Percentiles rank a stretch among this genome's conserved stretches.
phyloP scores from a whole-genome alignment of 768 basidiomycete genomes.

The Boletus rubropictus region DNA sequence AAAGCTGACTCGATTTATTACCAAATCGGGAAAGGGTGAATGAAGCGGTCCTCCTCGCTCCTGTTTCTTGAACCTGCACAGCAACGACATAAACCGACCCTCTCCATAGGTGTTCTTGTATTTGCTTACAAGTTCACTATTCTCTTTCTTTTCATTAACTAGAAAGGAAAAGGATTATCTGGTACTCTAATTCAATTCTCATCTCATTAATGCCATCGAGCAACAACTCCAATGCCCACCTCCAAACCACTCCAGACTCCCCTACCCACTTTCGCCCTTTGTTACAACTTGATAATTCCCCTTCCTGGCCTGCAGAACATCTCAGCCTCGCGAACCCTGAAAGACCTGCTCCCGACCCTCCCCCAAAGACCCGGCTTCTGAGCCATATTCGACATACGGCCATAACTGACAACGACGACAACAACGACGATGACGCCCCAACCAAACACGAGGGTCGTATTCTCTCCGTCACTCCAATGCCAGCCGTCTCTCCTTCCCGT shows the following conservation, averaged over 20 bases:
- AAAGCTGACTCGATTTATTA: slow-evolving; percentile 18
- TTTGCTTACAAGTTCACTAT: slow-evolving; percentile 29
- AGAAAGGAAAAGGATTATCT: slow-evolving; percentile 14
- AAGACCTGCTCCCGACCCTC: slow-evolving; percentile 6
- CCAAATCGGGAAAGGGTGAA: slow-evolving; percentile 10
- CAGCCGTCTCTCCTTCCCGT: slow-evolving; percentile 10
- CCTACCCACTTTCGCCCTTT: slow-evolving; percentile 24
- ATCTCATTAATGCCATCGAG: slow-evolving; percentile 29
- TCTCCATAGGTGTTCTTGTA: slow-evolving; percentile 26
- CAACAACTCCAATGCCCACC: slow-evolving; percentile 21
- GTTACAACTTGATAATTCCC: slow-evolving; percentile 30
- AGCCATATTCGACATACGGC: slow-evolving; percentile 7
- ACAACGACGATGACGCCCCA: slow-evolving; percentile 20
- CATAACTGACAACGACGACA: slow-evolving; percentile 18
- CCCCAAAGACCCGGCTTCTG: slow-evolving; percentile 6
- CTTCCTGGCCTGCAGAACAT: slow-evolving; percentile 17
- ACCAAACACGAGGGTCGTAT: slow-evolving; percentile 26
- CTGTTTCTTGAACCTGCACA: slow-evolving; percentile 21
- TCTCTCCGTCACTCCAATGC: slow-evolving; percentile 12
- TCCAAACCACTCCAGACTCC: slow-evolving; percentile 18
- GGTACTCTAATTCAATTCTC: slow-evolving; percentile 12
- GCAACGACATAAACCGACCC: slow-evolving; percentile 14
- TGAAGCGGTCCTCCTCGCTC: slow-evolving; percentile 13
- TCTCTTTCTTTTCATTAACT: slow-evolving; percentile 14
- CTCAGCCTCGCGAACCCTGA: slow-evolving; percentile 3